Conservation (phyloP, 805 yeast genomes). For the Ogataea henricii region DNA sequence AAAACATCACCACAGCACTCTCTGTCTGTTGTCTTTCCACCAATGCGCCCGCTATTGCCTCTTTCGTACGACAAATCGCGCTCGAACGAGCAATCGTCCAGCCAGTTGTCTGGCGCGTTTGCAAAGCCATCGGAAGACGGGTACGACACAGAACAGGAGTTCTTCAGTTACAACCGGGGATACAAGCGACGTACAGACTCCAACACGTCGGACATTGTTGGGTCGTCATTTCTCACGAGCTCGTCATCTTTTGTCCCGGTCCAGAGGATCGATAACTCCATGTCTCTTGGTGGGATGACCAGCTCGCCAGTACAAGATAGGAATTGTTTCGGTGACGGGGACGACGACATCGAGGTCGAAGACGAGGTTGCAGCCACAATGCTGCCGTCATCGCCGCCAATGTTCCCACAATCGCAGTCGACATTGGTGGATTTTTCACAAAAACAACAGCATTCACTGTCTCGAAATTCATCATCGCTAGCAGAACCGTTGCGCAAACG, state of each 20-base stretch:
- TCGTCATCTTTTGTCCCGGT: conserved; percentile 16
- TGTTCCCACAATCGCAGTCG: conserved; percentile 24
- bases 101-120: conserved; percentile 2
- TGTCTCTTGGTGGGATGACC: conserved; percentile 39
- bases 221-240: conserved; percentile 11
- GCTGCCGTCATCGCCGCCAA: conserved; percentile 33
- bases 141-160: background rate
- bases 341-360: conserved; percentile 35
- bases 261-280: conserved; percentile 6
- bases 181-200: conserved; percentile 12
- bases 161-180: conserved; percentile 19
- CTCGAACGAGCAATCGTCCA: conserved; percentile 24
- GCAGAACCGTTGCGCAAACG: conserved; percentile 30
- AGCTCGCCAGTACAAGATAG: conserved; percentile 33
- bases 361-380: conserved; percentile 11
- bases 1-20: too few relatives aligned
- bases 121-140: background rate
- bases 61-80: conserved; percentile 48
- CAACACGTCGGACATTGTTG: conserved; percentile 19
- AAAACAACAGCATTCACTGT: conserved; percentile 8
- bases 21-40: too few relatives aligned
- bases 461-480: conserved; percentile 21
- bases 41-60: conserved; percentile 43
- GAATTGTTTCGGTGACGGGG: background rate
- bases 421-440: conserved; percentile 18